Evolutionary conservation across 495 filamentous ascomycete species (phyloP), one percentile per base, ranked within the genome.

Genomic region (Tricharina praecox): DNA sequence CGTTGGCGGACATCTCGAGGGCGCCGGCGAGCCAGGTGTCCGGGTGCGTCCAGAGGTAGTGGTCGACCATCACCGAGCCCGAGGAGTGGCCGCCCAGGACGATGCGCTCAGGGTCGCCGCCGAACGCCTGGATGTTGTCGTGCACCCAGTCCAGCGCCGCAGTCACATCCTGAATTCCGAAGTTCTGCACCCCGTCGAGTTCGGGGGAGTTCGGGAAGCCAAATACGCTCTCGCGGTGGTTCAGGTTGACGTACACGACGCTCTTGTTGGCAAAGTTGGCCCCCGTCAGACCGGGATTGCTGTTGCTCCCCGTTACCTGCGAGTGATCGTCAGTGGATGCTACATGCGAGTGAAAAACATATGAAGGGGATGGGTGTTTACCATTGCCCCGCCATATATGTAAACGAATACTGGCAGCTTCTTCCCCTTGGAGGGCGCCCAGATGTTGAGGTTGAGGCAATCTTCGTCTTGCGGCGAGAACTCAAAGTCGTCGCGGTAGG

Each of bases 121-220:
- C 80, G 46, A 85, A 85, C 1, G 65, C 71, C 30, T 61, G 69
- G 40, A 83, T 80, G 53, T 82, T 82, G 48, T 74, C 70, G 23
- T 73, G 67, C 0, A 81, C 70, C 70, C 75, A 80, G 50, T 78
- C 70, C n/a, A 79, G 68, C 3, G 69, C 75, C 58, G 79, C 67
- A 18, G 75, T 68, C 59, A 83, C 76, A 62, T 84, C 78, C 23
- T 79, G 69, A 1, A 76, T 66, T 1, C 77, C 78, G 8, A 74
- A 64, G 49, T 74, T 77, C 46, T 65, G 60, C 0, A 49, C 42
- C 13, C 52, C 43, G 1, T 58, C 30, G 9, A 53, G 57, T 24
- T 47, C 11, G 19, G 47, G 15, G 20, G 53, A 40, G 25, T 56
- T 68, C 15, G 75, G 73, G 38, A 74, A 79, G 18, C 74, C 71